Evolutionary conservation across 495 filamentous ascomycete species (phyloP).

Genomic region (Penicillium flavigenum): DNA sequence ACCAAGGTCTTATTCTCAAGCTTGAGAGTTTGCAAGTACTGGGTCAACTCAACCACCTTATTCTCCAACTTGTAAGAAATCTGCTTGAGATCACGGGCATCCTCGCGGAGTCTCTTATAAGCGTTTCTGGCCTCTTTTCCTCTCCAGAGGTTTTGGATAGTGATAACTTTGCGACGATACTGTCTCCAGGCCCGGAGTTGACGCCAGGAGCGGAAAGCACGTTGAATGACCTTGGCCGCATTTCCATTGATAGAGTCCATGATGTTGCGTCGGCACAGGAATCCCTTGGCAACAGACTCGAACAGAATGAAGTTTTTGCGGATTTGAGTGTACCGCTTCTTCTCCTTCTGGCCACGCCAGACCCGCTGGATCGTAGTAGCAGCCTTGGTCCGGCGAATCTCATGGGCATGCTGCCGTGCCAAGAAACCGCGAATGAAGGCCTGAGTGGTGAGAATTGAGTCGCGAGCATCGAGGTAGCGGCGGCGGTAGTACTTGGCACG

Average conservation of each 20-base stretch:
- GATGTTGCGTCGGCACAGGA: slow-evolving; percentile 80
- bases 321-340: slow-evolving; percentile 71
- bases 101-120: slow-evolving; percentile 89
- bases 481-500: slow-evolving; percentile 92
- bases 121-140: slow-evolving; percentile 74
- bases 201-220: slow-evolving; percentile 78
- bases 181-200: slow-evolving; percentile 80
- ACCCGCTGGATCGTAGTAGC: slow-evolving; percentile 93
- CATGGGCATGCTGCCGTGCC: slow-evolving; percentile 73
- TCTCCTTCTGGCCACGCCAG: slow-evolving; percentile 87
- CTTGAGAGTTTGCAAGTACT: slow-evolving; percentile 88
- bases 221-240: slow-evolving; percentile 86
- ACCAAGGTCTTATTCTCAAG: slow-evolving; percentile 85
- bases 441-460: slow-evolving; percentile 78
- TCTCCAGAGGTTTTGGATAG: slow-evolving; percentile 92
- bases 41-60: slow-evolving; percentile 97
- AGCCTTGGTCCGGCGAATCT: slow-evolving; percentile 78
- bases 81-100: slow-evolving; percentile 95
- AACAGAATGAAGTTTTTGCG: slow-evolving; percentile 80
- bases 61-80: slow-evolving; percentile 99
- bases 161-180: slow-evolving; percentile 82
- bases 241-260: slow-evolving; percentile 93
- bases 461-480: slow-evolving; percentile 83
- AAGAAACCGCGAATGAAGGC: slow-evolving; percentile 68
- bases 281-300: slow-evolving; percentile 88